phyloP scores from a whole-genome alignment of 2,329 filamentous ascomycete genomes.

The Beauveria brongniartii region DNA sequence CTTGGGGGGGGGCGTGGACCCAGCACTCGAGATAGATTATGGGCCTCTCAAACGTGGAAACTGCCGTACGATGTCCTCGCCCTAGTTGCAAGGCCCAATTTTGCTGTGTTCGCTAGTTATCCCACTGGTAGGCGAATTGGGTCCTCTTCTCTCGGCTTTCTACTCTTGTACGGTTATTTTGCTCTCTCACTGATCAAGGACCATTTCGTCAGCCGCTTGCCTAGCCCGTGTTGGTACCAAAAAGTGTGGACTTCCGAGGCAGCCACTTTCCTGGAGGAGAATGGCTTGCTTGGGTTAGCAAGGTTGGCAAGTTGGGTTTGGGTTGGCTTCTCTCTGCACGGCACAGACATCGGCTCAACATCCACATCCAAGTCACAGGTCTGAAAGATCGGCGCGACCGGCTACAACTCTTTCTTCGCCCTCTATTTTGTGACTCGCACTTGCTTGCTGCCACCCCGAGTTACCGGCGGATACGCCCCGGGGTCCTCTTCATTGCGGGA shows the following conservation, averaged over 20 bases:
- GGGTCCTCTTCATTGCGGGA: background rate
- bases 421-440: background rate
- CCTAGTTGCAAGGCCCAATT: background rate
- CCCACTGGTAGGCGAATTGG: background rate
- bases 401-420: background rate
- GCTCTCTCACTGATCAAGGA: background rate
- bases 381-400: background rate
- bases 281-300: background rate
- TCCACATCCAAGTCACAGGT: constrained; percentile 7
- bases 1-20: constrained; percentile 6
- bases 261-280: constrained; percentile 1
- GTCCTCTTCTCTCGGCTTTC: background rate
- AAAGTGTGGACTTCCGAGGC: background rate
- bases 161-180: background rate
- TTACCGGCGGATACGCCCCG: background rate
- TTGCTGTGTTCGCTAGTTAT: background rate
- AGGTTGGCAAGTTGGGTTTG: background rate
- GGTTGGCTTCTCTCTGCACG: background rate
- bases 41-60: constrained; percentile 3
- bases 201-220: background rate
- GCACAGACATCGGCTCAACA: constrained; percentile 6
- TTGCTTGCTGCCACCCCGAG: background rate
- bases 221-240: background rate
- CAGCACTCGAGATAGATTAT: background rate
- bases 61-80: background rate